Percentiles rank a stretch among this genome's conserved stretches.
These are phyloP conservation scores for Tetracladium maxilliforme DNA, from an alignment of 2,329 filamentous ascomycete species.

Conservation along the genomic window DNA sequence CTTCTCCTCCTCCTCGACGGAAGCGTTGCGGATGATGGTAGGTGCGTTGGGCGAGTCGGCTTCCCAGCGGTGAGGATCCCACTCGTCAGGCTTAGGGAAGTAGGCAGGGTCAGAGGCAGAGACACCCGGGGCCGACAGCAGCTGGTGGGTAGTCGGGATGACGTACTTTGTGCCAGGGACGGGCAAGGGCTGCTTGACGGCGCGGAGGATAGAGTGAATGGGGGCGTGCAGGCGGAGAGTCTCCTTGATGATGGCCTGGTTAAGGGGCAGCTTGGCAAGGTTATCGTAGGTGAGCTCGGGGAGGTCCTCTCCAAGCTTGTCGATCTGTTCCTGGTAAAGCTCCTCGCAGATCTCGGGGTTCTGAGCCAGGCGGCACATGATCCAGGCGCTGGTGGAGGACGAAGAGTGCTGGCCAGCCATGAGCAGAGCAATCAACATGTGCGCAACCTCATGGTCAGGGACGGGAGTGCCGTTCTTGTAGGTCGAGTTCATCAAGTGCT, in stretches of 20 bases:
- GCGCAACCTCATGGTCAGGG: constrained; percentile 74
- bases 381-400: constrained; percentile 73
- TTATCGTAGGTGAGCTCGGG: constrained; percentile 65
- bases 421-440: constrained; percentile 88
- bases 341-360: constrained; percentile 68
- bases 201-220: constrained; percentile 89
- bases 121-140: constrained; percentile 77
- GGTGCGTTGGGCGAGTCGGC: constrained; percentile 41
- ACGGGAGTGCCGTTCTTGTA: constrained; percentile 73
- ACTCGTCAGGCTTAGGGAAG: constrained; percentile 70
- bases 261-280: constrained; percentile 64
- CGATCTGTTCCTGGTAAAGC: constrained; percentile 68
- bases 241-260: constrained; percentile 78
- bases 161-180: constrained; percentile 72
- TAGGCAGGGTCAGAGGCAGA: constrained; percentile 55
- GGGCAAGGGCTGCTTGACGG: constrained; percentile 77
- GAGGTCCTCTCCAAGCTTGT: constrained; percentile 57
- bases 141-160: constrained; percentile 64
- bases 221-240: constrained; percentile 82
- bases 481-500: constrained; percentile 70
- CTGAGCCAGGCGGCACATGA: constrained; percentile 65
- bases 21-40: constrained; percentile 23
- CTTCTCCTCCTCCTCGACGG: constrained; percentile 50
- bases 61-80: constrained; percentile 90
- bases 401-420: constrained; percentile 90